Base-by-base conservation (phyloP, 1,284 basidiomycete species). In the Earliella scabrosa region DNA sequence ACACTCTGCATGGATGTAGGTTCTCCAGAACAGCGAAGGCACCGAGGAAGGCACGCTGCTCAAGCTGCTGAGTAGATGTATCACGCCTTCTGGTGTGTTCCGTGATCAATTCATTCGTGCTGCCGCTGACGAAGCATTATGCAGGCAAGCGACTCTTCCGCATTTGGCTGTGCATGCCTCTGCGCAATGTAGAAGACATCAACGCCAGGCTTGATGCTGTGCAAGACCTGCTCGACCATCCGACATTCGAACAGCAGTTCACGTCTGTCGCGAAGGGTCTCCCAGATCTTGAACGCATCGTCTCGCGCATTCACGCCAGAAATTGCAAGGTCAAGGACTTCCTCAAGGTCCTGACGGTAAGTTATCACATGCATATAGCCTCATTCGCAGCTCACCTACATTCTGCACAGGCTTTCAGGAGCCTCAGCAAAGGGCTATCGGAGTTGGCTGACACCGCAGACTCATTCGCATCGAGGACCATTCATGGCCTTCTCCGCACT, bases 241-340 rank as follows among this genome's bases (percentile, higher is more conserved):
- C 83, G 0, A 82, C 80, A 0, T 96, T 95, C 68, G 87, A 91
- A 64, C 77, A 78, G 3, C 81, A 86, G 1, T 98, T 97, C 70
- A 82, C 80, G 20, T 80, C 82, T 45, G 73, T 94, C 23, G 86
- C 85, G 7, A 95, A 92, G 70, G 86, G 88, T 18, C 73, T 97
- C 11, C 95, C 95, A 9, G 96, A 98, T 71, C 82, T 98, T 4
- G 96, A 98, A 71, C 91, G 96, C 26, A 86, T 97, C 55, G 87
- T 98, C 4, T 95, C 93, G 8, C 89, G 96, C 36, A 91, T 98
- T 52, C 96, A 98, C 66, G 95, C 95, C 6, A 93, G 90, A 67
- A 92, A 87, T 51, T 92, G 93, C 72, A 89, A 85, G 70, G 86
- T 95, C 58, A 85, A 81, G 61, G 93, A 97, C 66, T 98, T 98